A percentile compares a stretch with the other conserved stretches of the same genome.
phyloP scores from a whole-genome alignment of 2,329 filamentous ascomycete genomes.

The Pseudopyrenochaeta lycopersici region DNA sequence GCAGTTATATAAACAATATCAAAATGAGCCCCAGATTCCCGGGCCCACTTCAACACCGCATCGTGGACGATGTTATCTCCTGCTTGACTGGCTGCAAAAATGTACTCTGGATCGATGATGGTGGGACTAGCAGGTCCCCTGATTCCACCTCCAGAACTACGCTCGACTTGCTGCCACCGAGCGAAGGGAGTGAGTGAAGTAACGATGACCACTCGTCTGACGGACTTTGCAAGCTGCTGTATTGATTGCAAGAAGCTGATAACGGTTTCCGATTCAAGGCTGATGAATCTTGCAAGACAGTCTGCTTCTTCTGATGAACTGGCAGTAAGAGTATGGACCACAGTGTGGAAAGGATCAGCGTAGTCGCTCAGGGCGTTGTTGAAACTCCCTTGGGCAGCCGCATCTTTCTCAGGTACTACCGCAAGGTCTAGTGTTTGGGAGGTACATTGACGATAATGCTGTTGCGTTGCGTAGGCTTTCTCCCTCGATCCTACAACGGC shows the following conservation, averaged over 20 bases:
- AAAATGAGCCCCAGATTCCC: conserved; percentile 26
- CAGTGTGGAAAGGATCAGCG: conserved; percentile 31
- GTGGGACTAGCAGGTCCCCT: conserved; percentile 12
- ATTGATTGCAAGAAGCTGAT: conserved; percentile 31
- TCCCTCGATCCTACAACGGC: conserved; percentile 33
- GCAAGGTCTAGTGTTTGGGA: conserved; percentile 28
- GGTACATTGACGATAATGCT: conserved; percentile 22
- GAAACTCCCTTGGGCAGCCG: conserved; percentile 23
- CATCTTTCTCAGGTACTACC: conserved; percentile 22
- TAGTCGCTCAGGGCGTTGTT: conserved; percentile 26
- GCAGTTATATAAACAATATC: conserved; percentile 35
- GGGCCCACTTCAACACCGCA: conserved; percentile 29
- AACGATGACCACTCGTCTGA: conserved; percentile 34
- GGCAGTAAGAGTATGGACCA: conserved; percentile 33
- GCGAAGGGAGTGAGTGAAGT: conserved; percentile 36
- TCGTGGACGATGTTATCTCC: conserved; percentile 37
- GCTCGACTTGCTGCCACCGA: conserved; percentile 29
- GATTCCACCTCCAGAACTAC: conserved; percentile 4
- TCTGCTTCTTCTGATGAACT: conserved; percentile 34
- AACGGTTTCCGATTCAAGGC: conserved; percentile 28
- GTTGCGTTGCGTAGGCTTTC: conserved; percentile 22
- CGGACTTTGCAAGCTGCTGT: conserved; percentile 18
- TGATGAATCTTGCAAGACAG: conserved; percentile 36
- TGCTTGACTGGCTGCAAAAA: conserved; percentile 35
- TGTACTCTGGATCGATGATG: conserved; percentile 31